phyloP scores from a whole-genome alignment of 1,284 basidiomycete species.

The Ceratobasidium sp. region DNA sequence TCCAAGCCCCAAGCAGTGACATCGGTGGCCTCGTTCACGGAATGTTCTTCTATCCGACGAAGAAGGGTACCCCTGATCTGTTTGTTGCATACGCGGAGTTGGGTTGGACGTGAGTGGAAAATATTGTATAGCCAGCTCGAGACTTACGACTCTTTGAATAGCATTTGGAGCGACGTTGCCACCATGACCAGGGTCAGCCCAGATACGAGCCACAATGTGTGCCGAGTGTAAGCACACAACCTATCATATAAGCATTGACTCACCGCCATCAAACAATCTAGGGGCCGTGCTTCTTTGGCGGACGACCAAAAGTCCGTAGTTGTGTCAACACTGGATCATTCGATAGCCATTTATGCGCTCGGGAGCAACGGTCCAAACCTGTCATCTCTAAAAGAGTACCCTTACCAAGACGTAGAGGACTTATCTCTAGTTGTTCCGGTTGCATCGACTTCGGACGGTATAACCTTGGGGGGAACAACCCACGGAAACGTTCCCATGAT shows the following conservation, averaged over 20 bases:
- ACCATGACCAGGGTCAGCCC: neutral
- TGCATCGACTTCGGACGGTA: neutral
- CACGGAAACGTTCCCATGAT: neutral
- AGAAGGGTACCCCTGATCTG: neutral
- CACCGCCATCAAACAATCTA: neutral
- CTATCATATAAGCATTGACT: too few species aligned
- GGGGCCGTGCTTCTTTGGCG: neutral
- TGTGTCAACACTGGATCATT: neutral
- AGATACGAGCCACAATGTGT: neutral
- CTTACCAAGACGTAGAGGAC: neutral
- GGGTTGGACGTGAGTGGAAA: neutral
- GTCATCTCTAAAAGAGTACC: neutral
- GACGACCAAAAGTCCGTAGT: neutral
- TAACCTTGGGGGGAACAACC: neutral
- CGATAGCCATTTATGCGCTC: neutral
- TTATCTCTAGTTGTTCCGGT: neutral
- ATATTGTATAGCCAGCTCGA: neutral
- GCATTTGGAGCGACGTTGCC: neutral
- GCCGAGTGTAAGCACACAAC: neutral
- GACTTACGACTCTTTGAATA: neutral
- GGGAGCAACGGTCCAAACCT: neutral
- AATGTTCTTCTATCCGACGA: neutral
- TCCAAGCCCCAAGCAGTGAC: neutral
- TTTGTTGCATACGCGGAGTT: neutral
- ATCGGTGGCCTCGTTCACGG: neutral